A percentile compares a stretch with the other conserved stretches of the same genome.
Conservation (phyloP, 1,284 basidiomycete species). For the Ceratorhiza oryzae-sativae region DNA sequence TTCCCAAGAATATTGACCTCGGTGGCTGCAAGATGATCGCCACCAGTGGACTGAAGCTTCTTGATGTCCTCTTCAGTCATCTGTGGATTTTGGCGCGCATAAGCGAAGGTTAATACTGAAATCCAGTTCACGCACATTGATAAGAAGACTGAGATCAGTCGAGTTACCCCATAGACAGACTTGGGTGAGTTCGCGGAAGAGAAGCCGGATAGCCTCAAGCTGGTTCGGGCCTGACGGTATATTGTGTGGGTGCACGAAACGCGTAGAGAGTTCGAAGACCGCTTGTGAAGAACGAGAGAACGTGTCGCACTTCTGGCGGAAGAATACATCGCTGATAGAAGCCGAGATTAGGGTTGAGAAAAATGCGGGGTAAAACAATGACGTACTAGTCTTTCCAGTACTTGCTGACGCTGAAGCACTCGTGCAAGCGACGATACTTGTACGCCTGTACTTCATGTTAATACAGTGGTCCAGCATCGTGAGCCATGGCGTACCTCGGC, state of each 20-base stretch:
- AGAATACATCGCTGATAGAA: constrained; percentile 75
- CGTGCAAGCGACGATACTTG: constrained; percentile 95
- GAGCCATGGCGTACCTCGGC: constrained; percentile 63
- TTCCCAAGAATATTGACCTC: constrained; percentile 96
- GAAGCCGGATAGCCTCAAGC: constrained; percentile 75
- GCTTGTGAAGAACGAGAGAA: constrained; percentile 93
- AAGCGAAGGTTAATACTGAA: background rate
- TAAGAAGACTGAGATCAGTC: constrained; percentile 94
- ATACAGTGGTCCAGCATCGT: background rate
- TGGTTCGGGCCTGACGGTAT: constrained; percentile 66
- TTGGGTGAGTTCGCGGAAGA: constrained; percentile 96
- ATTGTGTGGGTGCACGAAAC: constrained; percentile 87
- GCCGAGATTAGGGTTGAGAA: background rate
- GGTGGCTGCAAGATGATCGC: constrained; percentile 92
- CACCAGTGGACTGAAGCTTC: constrained; percentile 94
- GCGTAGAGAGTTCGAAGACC: constrained; percentile 93
- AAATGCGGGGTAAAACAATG: background rate
- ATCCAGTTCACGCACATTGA: constrained; percentile 62
- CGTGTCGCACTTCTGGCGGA: constrained; percentile 94
- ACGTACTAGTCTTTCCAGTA: constrained; percentile 91
- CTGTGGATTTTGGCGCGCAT: constrained; percentile 39
- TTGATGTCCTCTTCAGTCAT: constrained; percentile 99
- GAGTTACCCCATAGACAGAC: constrained; percentile 96
- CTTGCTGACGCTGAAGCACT: constrained; percentile 94
- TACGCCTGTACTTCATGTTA: constrained; percentile 63